These are phyloP conservation scores for Ustilago shanxiensis DNA, from an alignment of 1,284 basidiomycete genomes.

Conservation along the genomic window DNA sequence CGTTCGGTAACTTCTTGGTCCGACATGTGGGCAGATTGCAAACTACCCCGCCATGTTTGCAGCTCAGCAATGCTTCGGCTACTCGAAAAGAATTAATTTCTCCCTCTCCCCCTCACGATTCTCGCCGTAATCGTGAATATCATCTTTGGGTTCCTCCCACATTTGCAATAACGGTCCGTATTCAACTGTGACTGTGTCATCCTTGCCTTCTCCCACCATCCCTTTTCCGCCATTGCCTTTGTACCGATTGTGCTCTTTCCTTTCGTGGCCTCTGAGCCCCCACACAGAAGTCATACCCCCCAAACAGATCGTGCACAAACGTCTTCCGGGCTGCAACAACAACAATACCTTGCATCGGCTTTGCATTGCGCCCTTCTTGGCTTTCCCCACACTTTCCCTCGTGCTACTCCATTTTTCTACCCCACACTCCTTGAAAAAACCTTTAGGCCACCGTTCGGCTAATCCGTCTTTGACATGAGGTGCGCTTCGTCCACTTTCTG, in stretches of 20 bases:
- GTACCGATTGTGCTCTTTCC: neutral
- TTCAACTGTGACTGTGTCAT: neutral
- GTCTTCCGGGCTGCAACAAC: neutral
- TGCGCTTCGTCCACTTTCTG: neutral
- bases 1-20: neutral
- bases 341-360: neutral
- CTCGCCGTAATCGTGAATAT: too few species aligned
- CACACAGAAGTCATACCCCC: neutral
- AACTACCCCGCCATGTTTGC: neutral
- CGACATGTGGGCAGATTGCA: slow-evolving; percentile 1
- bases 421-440: too few species aligned
- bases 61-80: neutral
- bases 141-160: too few species aligned
- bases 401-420: too few species aligned
- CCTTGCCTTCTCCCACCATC: neutral
- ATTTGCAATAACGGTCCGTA: too few species aligned
- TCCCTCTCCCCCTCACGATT: neutral
- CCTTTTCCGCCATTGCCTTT: neutral
- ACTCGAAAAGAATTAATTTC: neutral
- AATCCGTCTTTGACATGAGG: neutral
- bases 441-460: too few species aligned
- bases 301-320: neutral
- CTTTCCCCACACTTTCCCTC: slow-evolving; percentile 2
- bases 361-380: neutral
- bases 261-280: neutral